Evolutionary conservation across 2,329 filamentous ascomycete genomes (phyloP).

Genomic region (Xylogone sp.): DNA sequence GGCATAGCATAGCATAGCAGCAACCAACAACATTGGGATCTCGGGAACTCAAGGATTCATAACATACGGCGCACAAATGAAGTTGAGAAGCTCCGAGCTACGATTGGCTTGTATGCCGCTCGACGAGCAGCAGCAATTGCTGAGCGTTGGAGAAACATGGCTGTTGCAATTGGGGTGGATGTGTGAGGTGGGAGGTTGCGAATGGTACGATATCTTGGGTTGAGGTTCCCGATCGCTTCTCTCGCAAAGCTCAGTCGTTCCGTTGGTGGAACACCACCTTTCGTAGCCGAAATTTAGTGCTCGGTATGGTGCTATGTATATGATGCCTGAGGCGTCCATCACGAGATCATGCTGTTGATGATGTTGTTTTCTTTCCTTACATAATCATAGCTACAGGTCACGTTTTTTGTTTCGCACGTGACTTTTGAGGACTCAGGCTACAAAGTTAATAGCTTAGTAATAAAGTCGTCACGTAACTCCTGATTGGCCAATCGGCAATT

Average conservation of each 20-base stretch:
- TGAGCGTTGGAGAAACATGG: constrained; percentile 64
- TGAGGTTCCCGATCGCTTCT: not conserved
- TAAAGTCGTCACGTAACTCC: not conserved
- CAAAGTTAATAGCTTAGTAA: not conserved
- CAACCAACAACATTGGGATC: too few species aligned
- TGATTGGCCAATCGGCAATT: not conserved
- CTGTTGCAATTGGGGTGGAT: constrained; percentile 24
- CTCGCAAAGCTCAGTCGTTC: too few species aligned
- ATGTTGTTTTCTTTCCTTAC: too few species aligned
- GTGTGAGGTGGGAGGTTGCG: constrained; percentile 4
- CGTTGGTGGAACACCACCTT: too few species aligned
- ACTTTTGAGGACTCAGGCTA: not conserved
- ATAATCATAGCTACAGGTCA: too few species aligned
- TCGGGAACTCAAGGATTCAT: too few species aligned
- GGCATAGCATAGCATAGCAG: too few species aligned
- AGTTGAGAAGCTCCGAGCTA: constrained; percentile 57
- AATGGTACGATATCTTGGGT: not conserved
- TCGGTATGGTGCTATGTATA: too few species aligned
- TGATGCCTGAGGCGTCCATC: too few species aligned
- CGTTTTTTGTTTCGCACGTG: too few species aligned
- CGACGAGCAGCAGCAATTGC: constrained; percentile 58
- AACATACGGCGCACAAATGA: constrained; percentile 58
- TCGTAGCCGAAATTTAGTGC: too few species aligned
- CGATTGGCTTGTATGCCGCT: constrained; percentile 47
- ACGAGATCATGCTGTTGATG: too few species aligned